These are phyloP conservation scores for Sequoia sempervirens DNA, from an alignment of 75 land plant genomes.

Conservation along the genomic window DNA sequence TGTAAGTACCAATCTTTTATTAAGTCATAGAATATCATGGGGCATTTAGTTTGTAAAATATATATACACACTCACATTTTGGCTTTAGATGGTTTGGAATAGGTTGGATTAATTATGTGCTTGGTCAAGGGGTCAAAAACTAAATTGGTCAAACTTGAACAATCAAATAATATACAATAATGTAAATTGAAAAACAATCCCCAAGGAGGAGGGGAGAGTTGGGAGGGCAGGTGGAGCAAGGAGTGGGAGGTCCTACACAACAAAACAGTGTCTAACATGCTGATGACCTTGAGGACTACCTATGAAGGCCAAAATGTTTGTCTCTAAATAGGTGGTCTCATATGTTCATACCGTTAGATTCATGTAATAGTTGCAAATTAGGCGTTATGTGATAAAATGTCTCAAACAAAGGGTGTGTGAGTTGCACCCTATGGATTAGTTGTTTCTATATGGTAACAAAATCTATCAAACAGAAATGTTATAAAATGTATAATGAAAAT, in stretches of 20 bases:
- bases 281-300: not conserved
- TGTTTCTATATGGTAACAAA: not conserved
- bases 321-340: not conserved
- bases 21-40: not conserved
- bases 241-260: too few relatives aligned
- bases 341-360: not conserved
- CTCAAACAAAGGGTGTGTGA: not conserved
- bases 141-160: not conserved
- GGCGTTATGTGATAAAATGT: not conserved
- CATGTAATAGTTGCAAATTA: not conserved
- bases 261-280: not conserved
- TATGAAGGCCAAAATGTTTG: too few relatives aligned
- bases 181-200: too few relatives aligned
- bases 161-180: too few relatives aligned
- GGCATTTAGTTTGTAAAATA: not conserved
- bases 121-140: not conserved
- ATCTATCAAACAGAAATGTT: not conserved
- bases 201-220: not conserved
- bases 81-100: not conserved
- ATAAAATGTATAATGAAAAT: too few relatives aligned
- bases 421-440: not conserved
- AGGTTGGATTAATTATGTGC: not conserved
- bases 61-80: not conserved
- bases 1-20: not conserved
- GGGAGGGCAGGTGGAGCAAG: too few relatives aligned